Percentiles rank a stretch among this genome's conserved stretches.
Evolutionary conservation across 2,329 filamentous ascomycete species (phyloP).

Genomic region (Paraphoma sp.): DNA sequence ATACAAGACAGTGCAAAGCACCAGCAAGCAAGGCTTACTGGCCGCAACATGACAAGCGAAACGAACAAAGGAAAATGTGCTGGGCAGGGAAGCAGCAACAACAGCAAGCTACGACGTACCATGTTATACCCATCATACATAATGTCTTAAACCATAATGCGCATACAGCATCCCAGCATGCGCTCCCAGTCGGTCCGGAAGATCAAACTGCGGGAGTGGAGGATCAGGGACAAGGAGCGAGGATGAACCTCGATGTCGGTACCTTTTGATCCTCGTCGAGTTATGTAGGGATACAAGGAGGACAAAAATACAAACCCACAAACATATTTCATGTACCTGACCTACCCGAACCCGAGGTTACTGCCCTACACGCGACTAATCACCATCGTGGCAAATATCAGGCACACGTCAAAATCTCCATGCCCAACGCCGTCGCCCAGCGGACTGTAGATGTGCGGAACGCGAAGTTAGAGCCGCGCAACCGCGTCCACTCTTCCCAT

Average conservation of each 20-base stretch:
- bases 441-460: too few relatives aligned
- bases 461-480: not conserved
- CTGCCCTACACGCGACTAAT: too few relatives aligned
- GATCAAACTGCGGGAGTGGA: not conserved
- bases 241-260: not conserved
- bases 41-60: not conserved
- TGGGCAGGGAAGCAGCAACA: not conserved
- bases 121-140: not conserved
- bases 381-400: not conserved
- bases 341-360: too few relatives aligned
- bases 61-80: not conserved
- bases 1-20: not conserved
- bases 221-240: not conserved
- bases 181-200: not conserved
- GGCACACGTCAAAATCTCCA: too few relatives aligned
- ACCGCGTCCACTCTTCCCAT: not conserved
- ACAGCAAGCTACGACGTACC: slow-evolving; percentile 3
- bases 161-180: not conserved
- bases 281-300: too few relatives aligned
- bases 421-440: not conserved
- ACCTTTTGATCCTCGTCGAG: not conserved
- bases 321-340: too few relatives aligned
- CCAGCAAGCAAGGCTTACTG: slow-evolving; percentile 1
- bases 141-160: not conserved
- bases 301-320: too few relatives aligned